Conservation (phyloP, 345 rosid genomes). For the Camelina hispida region DNA sequence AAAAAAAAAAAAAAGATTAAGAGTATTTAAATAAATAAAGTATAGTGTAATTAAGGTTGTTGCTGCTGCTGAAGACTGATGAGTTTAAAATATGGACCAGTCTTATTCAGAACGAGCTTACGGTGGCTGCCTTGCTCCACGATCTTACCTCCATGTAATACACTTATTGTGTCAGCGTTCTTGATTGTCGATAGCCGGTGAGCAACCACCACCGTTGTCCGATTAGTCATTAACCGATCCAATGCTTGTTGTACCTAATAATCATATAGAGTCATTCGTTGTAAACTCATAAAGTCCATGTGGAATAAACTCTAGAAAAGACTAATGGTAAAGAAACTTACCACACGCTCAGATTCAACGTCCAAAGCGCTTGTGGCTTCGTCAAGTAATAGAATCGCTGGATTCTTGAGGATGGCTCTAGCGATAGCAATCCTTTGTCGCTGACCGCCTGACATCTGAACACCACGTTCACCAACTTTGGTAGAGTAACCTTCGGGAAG, state of each 20-base stretch:
- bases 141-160: slow-evolving; percentile 74
- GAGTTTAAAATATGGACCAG: slow-evolving; percentile 79
- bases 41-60: slow-evolving; percentile 37
- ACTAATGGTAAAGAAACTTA: neutral
- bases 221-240: slow-evolving; percentile 74
- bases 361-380: slow-evolving; percentile 97
- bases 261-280: neutral
- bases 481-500: slow-evolving; percentile 88
- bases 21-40: neutral
- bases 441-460: slow-evolving; percentile 92
- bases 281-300: neutral
- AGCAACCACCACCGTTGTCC: slow-evolving; percentile 91
- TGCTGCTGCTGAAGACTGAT: slow-evolving; percentile 83
- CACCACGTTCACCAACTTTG: slow-evolving; percentile 84
- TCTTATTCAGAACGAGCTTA: slow-evolving; percentile 63
- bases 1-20: neutral
- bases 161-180: slow-evolving; percentile 79
- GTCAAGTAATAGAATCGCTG: slow-evolving; percentile 79
- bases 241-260: slow-evolving; percentile 77
- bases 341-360: slow-evolving; percentile 79
- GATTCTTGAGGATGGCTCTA: slow-evolving; percentile 88
- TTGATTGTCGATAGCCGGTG: slow-evolving; percentile 90
- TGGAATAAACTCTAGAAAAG: neutral
- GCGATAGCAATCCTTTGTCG: slow-evolving; percentile 95
- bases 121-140: slow-evolving; percentile 88